Evolutionary conservation across 805 yeast genomes (phyloP).

Genomic region (Saturnispora ahearnii): DNA sequence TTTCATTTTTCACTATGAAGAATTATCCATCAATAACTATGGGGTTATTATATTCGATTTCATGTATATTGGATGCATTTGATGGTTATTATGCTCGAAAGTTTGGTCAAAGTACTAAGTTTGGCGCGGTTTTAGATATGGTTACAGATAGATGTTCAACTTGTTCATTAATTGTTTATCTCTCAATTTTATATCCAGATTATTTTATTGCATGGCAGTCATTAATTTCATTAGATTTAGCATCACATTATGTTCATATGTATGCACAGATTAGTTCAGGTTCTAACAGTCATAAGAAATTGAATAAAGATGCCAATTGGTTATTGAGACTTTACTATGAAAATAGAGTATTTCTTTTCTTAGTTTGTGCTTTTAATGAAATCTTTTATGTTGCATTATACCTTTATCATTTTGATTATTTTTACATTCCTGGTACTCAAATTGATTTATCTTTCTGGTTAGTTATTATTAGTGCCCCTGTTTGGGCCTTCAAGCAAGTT

Average conservation of each 20-base stretch:
- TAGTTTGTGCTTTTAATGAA: conserved; percentile 90
- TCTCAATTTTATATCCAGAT: conserved; percentile 70
- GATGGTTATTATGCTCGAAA: conserved; percentile 94
- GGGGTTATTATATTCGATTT: conserved; percentile 67
- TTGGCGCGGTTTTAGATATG: conserved; percentile 98
- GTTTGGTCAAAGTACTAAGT: conserved; percentile 78
- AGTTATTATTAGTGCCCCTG: conserved; percentile 60
- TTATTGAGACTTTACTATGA: conserved; percentile 80
- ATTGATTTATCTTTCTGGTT: conserved; percentile 25
- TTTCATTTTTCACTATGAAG: conserved; percentile 76
- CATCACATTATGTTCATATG: conserved; percentile 98
- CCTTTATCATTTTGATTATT: conserved; percentile 53
- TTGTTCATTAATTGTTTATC: conserved; percentile 78
- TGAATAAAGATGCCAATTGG: conserved; percentile 60
- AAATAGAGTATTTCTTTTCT: conserved; percentile 71
- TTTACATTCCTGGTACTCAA: conserved; percentile 32
- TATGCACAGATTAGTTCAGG: conserved; percentile 84
- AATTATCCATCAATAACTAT: conserved; percentile 70
- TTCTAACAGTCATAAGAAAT: conserved; percentile 72
- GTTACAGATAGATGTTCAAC: conserved; percentile 98
- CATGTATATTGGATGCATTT: conserved; percentile 89
- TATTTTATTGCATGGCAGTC: conserved; percentile 69
- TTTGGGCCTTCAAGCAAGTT: conserved; percentile 84
- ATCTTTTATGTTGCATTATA: conserved; percentile 85
- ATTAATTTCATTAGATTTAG: conserved; percentile 74